Percentiles rank a stretch among this genome's conserved stretches.
These are phyloP conservation scores for Xylaria digitata DNA, from an alignment of 2,329 filamentous ascomycete genomes.

Conservation along the genomic window DNA sequence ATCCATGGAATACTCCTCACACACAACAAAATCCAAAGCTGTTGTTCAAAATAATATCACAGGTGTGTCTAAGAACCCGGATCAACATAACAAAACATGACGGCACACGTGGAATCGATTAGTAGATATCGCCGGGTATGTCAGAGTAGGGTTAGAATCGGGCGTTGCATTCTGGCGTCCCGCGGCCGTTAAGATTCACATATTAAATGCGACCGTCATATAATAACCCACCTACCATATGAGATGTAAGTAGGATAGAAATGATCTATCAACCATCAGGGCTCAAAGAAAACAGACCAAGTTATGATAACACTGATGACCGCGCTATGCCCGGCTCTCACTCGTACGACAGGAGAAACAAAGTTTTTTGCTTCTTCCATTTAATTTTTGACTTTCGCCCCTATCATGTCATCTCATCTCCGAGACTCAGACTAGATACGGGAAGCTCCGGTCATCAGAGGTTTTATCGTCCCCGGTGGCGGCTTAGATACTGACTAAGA, in stretches of 20 bases:
- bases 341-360: not conserved
- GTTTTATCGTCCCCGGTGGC: not conserved
- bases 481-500: not conserved
- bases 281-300: not conserved
- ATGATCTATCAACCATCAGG: not conserved
- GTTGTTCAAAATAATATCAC: too few species aligned
- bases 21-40: too few species aligned
- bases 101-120: too few species aligned
- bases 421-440: conserved; percentile 13
- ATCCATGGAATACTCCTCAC: too few species aligned
- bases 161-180: too few species aligned
- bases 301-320: not conserved
- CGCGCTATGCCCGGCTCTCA: not conserved
- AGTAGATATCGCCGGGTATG: too few species aligned
- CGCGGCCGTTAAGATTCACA: too few species aligned
- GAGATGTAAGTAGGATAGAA: not conserved
- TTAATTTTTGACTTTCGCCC: not conserved
- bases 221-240: too few species aligned
- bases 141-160: too few species aligned
- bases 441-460: not conserved
- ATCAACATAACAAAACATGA: too few species aligned
- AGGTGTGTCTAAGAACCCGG: too few species aligned
- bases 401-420: conserved; percentile 23
- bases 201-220: too few species aligned
- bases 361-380: not conserved